Base-by-base conservation (phyloP, 345 rosid genomes). In the Limnanthes douglasii region DNA sequence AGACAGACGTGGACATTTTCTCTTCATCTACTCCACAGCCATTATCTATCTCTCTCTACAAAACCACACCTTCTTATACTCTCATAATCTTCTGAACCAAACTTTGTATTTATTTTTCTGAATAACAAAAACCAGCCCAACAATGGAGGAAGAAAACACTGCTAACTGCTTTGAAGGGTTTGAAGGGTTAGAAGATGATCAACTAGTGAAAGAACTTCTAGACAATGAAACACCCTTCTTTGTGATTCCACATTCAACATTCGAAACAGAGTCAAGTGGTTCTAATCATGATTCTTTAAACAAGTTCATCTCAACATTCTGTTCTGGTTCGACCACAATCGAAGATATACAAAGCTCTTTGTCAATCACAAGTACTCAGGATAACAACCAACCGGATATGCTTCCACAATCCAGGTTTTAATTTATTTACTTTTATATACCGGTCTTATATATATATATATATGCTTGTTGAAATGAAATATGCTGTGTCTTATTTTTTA, bases 271-370 rank as follows among this genome's bases (percentile, higher is more conserved):
- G 19, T 43, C 30, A 4, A 21, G 20, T 15, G 23, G 21, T 31
- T 7, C 54, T 5, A 50, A 38, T 17, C 57, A 75, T 15, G 54
- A 39, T 13, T 16, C 54, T 24, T 23, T 48, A 11, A 60, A 58
- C 39, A 42, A 31, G 23, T 51, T 62, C 39, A 24, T 56, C 13
- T 62, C 81, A 25, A 39, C 38, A 6, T 48, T 66, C 23, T 69
- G 70, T 36, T 72, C 81, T 0, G 69, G 79, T 8, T 86, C 94
- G 22, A 65, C n/a, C n/a, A n/a, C 64, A 18, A 66, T 75, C 21
- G 46, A 50, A 15, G 86, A 81, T 45, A 48, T 72, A 5, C 57
- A 71, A 31, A 50, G 65, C 43, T 67, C 74, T 50, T 44, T 74
- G 5, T 52, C 71, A 8, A 13, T 34, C 22, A 34, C 61, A 17